Conservation (phyloP, 305 asterid species). For the Fraxinus paxiana region DNA sequence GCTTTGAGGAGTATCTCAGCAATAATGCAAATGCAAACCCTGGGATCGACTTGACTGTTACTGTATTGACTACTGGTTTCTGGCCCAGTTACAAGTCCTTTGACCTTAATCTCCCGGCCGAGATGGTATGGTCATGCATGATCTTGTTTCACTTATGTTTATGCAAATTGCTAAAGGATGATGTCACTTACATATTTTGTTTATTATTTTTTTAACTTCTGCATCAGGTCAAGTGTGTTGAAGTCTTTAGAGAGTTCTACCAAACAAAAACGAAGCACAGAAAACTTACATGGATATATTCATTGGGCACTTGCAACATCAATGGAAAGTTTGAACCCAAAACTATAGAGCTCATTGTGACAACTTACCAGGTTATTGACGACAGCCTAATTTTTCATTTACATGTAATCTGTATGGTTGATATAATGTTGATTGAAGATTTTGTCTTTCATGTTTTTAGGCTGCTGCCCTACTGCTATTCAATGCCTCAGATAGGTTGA, state of each 20-base stretch:
- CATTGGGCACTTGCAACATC: constrained; percentile 93
- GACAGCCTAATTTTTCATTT: constrained; percentile 7
- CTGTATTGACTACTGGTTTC: constrained; percentile 91
- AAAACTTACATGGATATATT: constrained; percentile 86
- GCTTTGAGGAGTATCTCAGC: constrained; percentile 77
- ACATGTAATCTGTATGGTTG: background rate
- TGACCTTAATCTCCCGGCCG: constrained; percentile 90
- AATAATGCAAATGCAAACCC: constrained; percentile 62
- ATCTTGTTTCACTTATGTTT: constrained; percentile 4
- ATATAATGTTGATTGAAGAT: constrained; percentile 1
- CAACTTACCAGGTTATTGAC: constrained; percentile 78
- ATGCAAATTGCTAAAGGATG: background rate
- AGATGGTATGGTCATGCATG: constrained; percentile 57
- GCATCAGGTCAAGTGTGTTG: constrained; percentile 79
- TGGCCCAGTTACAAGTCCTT: constrained; percentile 98
- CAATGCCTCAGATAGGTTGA: constrained; percentile 76
- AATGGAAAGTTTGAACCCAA: constrained; percentile 82
- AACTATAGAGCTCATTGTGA: constrained; percentile 75
- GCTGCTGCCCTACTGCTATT: constrained; percentile 85
- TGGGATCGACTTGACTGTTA: constrained; percentile 89
- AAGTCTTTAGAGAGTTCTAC: constrained; percentile 87
- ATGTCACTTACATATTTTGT: constrained; percentile 11
- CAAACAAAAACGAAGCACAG: constrained; percentile 95
- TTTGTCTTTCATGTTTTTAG: constrained; percentile 34
- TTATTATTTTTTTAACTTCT: constrained; percentile 1